A percentile compares a stretch with the other conserved stretches of the same genome.
These are phyloP conservation scores for Debaryomyces nepalensis DNA, from an alignment of 1,139 yeast genomes.

Conservation along the genomic window DNA sequence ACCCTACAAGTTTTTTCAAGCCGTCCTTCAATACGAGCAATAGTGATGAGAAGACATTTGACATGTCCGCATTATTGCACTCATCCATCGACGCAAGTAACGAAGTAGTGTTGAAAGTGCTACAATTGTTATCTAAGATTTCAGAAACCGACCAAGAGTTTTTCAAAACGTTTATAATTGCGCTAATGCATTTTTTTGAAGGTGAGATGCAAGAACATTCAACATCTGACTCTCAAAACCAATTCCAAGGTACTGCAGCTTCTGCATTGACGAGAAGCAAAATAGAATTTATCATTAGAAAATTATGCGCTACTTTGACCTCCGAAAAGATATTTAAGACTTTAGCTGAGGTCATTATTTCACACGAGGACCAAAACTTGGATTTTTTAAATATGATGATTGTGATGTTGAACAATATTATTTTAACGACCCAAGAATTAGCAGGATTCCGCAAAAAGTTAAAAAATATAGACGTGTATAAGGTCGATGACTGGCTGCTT, in stretches of 20 bases:
- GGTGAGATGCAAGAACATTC: slow-evolving; percentile 26
- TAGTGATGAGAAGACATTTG: slow-evolving; percentile 33
- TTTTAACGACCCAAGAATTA: slow-evolving; percentile 88
- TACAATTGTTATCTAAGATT: slow-evolving; percentile 77
- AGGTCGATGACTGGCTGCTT: slow-evolving; percentile 66
- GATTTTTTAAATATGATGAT: slow-evolving; percentile 82
- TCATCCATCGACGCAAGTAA: slow-evolving; percentile 88
- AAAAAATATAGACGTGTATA: slow-evolving; percentile 49
- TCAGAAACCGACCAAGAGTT: slow-evolving; percentile 82
- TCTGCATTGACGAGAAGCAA: slow-evolving; percentile 56
- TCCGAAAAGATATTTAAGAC: slow-evolving; percentile 85
- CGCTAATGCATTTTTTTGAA: slow-evolving; percentile 71
- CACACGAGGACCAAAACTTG: slow-evolving; percentile 60
- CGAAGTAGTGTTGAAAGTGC: slow-evolving; percentile 76
- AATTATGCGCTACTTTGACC: slow-evolving; percentile 78
- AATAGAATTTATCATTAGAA: slow-evolving; percentile 84
- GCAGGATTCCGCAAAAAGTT: slow-evolving; percentile 70
- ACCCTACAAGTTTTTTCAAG: slow-evolving; percentile 64
- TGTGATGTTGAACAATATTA: slow-evolving; percentile 83
- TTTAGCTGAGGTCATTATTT: slow-evolving; percentile 70
- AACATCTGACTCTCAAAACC: slow-evolving; percentile 21
- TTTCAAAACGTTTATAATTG: slow-evolving; percentile 75
- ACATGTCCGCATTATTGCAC: slow-evolving; percentile 76
- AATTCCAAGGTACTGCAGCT: slow-evolving; percentile 23
- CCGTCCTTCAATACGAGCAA: slow-evolving; percentile 46